Conservation (phyloP, 78 protist genomes). For the Dictyostelium purpureum region DNA sequence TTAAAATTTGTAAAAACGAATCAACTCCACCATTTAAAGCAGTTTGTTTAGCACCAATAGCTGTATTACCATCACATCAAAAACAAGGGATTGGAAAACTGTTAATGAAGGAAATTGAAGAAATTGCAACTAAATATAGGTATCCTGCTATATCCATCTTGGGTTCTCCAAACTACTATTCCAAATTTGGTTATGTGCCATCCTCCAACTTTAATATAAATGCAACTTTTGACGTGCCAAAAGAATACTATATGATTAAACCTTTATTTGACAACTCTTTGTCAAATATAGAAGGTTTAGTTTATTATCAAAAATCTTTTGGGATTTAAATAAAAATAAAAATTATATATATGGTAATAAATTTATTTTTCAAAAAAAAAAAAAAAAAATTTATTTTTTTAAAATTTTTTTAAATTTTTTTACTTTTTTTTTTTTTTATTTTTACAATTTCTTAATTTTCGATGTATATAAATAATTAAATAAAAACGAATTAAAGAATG, state of each 20-base stretch:
- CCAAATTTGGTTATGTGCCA: background rate
- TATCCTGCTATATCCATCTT: background rate
- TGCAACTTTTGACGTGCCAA: background rate
- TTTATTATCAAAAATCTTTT: background rate
- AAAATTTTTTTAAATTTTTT: background rate
- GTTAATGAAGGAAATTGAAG: background rate
- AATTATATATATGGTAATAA: too few species aligned
- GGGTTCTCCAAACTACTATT: background rate
- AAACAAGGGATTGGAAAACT: conserved; percentile 7
- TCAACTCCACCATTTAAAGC: background rate
- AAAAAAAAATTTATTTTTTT: background rate
- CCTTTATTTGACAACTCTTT: background rate
- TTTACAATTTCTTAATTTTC: background rate
- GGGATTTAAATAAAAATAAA: background rate
- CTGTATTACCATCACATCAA: background rate
- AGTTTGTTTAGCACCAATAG: background rate
- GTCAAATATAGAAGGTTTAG: background rate
- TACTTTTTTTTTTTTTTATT: background rate
- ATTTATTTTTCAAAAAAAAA: background rate
- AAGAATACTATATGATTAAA: background rate
- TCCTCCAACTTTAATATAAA: background rate
- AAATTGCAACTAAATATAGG: background rate
- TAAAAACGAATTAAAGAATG: background rate
- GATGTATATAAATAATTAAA: background rate
- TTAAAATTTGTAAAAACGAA: background rate